Percentiles rank a stretch among this genome's conserved stretches.
Conservation (phyloP, 164 flowering plant genomes). For the Magnolia changhungtana region DNA sequence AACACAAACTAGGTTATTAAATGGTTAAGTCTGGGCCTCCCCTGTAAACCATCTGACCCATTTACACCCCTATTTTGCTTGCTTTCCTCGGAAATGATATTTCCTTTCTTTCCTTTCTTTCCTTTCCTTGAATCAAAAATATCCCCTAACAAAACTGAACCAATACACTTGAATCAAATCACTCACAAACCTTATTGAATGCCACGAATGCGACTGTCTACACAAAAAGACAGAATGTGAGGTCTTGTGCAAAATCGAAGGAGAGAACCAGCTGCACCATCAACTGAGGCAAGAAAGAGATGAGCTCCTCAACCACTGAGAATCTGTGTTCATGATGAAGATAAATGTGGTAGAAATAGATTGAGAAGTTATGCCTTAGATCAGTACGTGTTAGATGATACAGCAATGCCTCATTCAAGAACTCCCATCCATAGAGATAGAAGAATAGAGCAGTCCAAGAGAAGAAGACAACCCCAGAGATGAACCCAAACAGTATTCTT, state of each 20-base stretch:
- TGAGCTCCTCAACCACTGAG: slow-evolving; percentile 67
- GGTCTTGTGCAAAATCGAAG: slow-evolving; percentile 62
- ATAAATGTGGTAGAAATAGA: slow-evolving; percentile 91
- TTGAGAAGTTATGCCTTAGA: slow-evolving; percentile 93
- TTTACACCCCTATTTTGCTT: not conserved
- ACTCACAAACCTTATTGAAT: slow-evolving; percentile 73
- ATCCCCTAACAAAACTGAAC: not conserved
- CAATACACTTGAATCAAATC: not conserved
- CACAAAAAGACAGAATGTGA: slow-evolving; percentile 73
- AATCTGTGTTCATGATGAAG: slow-evolving; percentile 63
- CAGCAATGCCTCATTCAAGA: slow-evolving; percentile 80
- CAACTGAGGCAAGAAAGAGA: slow-evolving; percentile 86
- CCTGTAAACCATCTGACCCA: not conserved
- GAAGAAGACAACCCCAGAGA: slow-evolving; percentile 70
- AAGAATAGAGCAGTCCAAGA: slow-evolving; percentile 61
- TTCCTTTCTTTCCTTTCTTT: not conserved
- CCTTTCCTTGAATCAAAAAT: not conserved
- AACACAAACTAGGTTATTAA: too few relatives aligned
- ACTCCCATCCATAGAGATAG: slow-evolving; percentile 75
- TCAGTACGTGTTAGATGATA: slow-evolving; percentile 97
- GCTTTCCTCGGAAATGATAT: not conserved
- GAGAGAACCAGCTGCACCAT: slow-evolving; percentile 72
- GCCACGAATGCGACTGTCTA: slow-evolving; percentile 97
- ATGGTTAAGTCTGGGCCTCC: not conserved
- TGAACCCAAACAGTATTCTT: slow-evolving; percentile 58